Base-by-base conservation (phyloP, 805 yeast genomes). In the Yarrowia porcina region DNA sequence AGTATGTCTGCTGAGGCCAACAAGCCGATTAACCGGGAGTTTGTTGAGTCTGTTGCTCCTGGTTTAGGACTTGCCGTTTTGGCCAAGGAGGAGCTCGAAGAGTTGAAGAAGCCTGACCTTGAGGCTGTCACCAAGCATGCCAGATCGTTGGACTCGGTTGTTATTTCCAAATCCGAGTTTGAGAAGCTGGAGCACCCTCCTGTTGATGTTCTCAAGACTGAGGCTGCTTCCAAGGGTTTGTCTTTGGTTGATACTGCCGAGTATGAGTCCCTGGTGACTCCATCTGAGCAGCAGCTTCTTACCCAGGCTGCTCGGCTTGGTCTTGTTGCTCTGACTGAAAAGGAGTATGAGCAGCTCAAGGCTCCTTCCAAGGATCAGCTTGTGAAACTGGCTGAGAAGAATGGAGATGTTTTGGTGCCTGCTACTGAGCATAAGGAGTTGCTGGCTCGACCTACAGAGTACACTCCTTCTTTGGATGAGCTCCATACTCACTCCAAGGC, bases 141-240 rank as follows among this genome's bases (percentile, higher is more conserved):
- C n/a, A 66, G 68, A 17, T 71, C 69, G 4, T 66, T 69, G 20
- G 75, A 71, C 3, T 68, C 66, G 13, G 63, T 56, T 20, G 47
- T 74, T n/a, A 52, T 74, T 10, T 42, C 68, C 2, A 38, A 52
- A 13, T 60, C 54, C 3, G 70, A 67, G 4, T 64, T 67, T 33
- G 45, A 41, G 17, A 35, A n/a, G 8, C 49, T 66, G 17, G 27
- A 49, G 21, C 57, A 57, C 13, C 64, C 61, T 2, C 18, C 47
- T 9, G 12, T 54, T 11, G 60, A 23, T 4, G 33, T 38, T 4
- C 36, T 54, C 30, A 15, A 15, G 30, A 4, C 18, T 18, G 30
- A 39, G 36, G 61, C 61, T 3, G 30, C 8, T 1, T 18, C 28
- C 23, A 28, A 38, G 28, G 49, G 49, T 11, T 28, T 28, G 2